Evolutionary conservation across 2,329 filamentous ascomycete genomes (phyloP).

Genomic region (Microdochium nivale): DNA sequence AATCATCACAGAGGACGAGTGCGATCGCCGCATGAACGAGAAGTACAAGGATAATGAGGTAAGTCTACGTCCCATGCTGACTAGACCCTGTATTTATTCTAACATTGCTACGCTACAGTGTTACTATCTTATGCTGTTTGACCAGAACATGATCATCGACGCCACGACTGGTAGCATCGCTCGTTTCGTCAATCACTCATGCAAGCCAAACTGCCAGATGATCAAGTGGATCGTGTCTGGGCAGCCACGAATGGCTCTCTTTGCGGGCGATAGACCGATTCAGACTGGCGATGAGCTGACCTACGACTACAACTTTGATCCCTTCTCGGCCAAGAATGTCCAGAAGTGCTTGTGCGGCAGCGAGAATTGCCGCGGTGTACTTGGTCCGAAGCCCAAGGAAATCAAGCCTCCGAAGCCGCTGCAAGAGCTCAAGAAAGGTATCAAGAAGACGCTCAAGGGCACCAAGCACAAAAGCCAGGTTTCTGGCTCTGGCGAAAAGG

Average conservation of each 20-base stretch:
- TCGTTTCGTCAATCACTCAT: conserved; percentile 96
- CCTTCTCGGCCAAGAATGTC: conserved; percentile 60
- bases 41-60: conserved; percentile 92
- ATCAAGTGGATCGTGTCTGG: conserved; percentile 95
- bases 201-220: conserved; percentile 94
- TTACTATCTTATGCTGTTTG: conserved; percentile 98
- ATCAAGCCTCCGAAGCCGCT: conserved; percentile 35
- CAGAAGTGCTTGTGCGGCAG: conserved; percentile 58
- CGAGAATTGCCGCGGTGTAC: conserved; percentile 53
- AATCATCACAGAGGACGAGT: conserved; percentile 92
- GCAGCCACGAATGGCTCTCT: conserved; percentile 92
- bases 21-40: conserved; percentile 86
- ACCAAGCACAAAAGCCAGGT: conserved; percentile 51
- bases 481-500: conserved; percentile 26
- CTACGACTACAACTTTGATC: conserved; percentile 77
- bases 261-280: conserved; percentile 82
- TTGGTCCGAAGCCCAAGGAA: conserved; percentile 53
- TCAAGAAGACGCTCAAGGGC: conserved; percentile 29
- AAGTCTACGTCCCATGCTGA: conserved; percentile 19
- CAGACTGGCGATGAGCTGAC: conserved; percentile 94
- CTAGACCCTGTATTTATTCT: conserved; percentile 8
- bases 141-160: conserved; percentile 98
- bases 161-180: conserved; percentile 93
- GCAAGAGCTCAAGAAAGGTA: conserved; percentile 28
- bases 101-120: conserved; percentile 45